A percentile compares a stretch with the other conserved stretches of the same genome.
These are phyloP conservation scores for Sechiopsis laciniata DNA, from an alignment of 306 rosid genomes.

Conservation along the genomic window DNA sequence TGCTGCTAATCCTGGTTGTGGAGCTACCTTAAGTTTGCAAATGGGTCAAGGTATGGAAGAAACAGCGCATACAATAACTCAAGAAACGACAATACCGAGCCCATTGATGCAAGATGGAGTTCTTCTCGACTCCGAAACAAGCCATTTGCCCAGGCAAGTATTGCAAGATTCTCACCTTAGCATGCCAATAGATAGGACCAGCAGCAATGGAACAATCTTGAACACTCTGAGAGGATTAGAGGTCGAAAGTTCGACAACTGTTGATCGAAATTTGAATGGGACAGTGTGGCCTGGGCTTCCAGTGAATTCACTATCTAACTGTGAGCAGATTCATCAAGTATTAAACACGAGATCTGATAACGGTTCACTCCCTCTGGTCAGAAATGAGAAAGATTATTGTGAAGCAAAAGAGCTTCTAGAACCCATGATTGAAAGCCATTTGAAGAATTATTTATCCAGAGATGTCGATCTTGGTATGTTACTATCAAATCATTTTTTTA, in stretches of 20 bases:
- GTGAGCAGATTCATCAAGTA: conserved; percentile 44
- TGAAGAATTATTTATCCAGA: conserved; percentile 45
- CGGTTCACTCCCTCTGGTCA: conserved; percentile 26
- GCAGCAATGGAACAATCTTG: conserved; percentile 19
- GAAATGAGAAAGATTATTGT: conserved; percentile 41
- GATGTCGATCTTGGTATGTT: conserved; percentile 51
- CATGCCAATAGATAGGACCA: conserved; percentile 30
- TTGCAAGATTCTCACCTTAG: conserved; percentile 41
- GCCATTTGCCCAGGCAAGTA: conserved; percentile 41
- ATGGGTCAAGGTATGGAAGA: too few species aligned
- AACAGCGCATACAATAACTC: conserved; percentile 18
- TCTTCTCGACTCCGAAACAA: conserved; percentile 34
- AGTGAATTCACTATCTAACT: conserved; percentile 34
- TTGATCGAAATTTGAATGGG: conserved; percentile 33
- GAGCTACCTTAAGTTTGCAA: conserved; percentile 25
- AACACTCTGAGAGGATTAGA: conserved; percentile 42
- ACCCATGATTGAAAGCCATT: conserved; percentile 52
- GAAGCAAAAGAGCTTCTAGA: conserved; percentile 60
- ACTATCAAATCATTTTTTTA: not conserved
- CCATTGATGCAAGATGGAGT: conserved; percentile 40
- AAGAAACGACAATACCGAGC: conserved; percentile 45
- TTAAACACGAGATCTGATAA: conserved; percentile 34
- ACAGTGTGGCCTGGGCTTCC: conserved; percentile 46
- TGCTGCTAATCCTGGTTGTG: conserved; percentile 27
- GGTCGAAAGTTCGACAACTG: conserved; percentile 32